Conservation (phyloP, 306 rosid species). For the Corylus avellana region DNA sequence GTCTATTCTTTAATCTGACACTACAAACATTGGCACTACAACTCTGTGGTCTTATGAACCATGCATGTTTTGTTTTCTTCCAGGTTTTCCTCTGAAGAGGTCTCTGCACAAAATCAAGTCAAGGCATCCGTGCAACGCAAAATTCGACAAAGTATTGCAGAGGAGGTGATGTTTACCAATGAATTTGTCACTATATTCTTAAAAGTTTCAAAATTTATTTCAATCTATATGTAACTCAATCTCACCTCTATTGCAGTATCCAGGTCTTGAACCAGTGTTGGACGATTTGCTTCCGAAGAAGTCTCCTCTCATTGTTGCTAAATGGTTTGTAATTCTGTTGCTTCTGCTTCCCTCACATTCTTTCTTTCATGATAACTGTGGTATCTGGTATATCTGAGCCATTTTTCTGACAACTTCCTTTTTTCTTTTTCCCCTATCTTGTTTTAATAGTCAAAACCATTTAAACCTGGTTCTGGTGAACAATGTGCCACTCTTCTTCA, state of each 20-base stretch:
- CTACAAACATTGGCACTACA: background rate
- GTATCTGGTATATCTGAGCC: background rate
- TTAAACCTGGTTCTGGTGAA: constrained; percentile 92
- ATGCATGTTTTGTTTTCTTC: constrained; percentile 8
- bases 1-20: background rate
- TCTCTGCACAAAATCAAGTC: constrained; percentile 98
- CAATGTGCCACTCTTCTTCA: constrained; percentile 91
- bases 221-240: background rate
- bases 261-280: constrained; percentile 89
- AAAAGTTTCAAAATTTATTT: background rate
- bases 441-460: constrained; percentile 85
- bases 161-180: constrained; percentile 60
- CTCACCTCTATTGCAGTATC: constrained; percentile 58
- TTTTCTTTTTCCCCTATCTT: constrained; percentile 1
- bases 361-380: background rate
- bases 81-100: constrained; percentile 89
- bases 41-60: background rate
- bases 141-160: constrained; percentile 95
- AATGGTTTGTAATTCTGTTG: constrained; percentile 61
- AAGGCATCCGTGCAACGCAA: constrained; percentile 94
- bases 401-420: background rate
- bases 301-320: constrained; percentile 84
- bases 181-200: background rate
- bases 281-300: constrained; percentile 98
- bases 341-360: constrained; percentile 13